Conservation (phyloP, 202 grass and related monocot genomes). For the Thinopyrum obtusiflorum region DNA sequence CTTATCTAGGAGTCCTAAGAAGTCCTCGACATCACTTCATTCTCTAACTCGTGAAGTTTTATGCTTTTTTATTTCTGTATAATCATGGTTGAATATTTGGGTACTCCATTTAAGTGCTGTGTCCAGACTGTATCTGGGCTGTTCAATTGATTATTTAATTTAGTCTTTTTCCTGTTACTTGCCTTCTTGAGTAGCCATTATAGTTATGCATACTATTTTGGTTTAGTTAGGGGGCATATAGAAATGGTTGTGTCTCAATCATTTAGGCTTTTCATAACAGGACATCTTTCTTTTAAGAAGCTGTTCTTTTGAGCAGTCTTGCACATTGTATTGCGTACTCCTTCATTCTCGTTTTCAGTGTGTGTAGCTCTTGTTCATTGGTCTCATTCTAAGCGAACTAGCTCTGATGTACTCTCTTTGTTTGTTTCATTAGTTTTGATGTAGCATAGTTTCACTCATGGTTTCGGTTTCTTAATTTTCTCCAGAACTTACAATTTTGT, state of each 20-base stretch:
- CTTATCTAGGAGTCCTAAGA: not conserved
- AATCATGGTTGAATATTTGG: not conserved
- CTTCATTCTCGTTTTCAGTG: not conserved
- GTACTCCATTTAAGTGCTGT: fast-evolving
- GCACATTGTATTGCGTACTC: not conserved
- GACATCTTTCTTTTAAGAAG: not conserved
- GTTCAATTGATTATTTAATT: not conserved
- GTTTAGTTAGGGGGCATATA: slow-evolving; percentile 49
- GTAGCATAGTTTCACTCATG: too few relatives aligned
- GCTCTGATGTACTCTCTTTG: not conserved
- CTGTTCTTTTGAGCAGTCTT: slow-evolving; percentile 17
- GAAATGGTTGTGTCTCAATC: not conserved
- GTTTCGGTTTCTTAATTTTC: not conserved
- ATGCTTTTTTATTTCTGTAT: not conserved
- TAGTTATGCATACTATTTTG: slow-evolving; percentile 37
- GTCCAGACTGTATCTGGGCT: not conserved
- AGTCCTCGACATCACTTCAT: not conserved
- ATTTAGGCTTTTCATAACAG: not conserved
- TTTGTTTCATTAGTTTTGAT: not conserved
- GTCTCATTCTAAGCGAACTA: not conserved
- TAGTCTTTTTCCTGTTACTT: not conserved
- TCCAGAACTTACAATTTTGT: not conserved
- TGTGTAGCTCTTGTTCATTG: not conserved
- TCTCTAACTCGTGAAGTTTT: not conserved
- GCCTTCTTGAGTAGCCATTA: slow-evolving; percentile 42